Conservation (phyloP, 768 basidiomycete genomes). For the Tephrocybe sp. region DNA sequence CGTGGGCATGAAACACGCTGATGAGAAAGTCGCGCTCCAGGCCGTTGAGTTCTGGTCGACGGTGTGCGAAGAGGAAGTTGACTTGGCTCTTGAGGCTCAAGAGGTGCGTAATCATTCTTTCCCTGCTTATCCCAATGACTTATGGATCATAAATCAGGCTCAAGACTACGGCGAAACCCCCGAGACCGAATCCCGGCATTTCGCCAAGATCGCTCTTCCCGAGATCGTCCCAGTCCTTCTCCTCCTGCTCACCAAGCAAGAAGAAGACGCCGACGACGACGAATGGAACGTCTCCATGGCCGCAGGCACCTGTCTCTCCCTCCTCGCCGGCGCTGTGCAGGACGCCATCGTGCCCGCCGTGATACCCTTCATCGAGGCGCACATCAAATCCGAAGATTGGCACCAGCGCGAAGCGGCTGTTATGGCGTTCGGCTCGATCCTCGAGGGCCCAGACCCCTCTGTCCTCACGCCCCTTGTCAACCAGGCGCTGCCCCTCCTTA, state of each 20-base stretch:
- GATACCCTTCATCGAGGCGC: conserved; percentile 96
- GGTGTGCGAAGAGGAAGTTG: conserved; percentile 96
- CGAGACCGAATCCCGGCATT: conserved; percentile 83
- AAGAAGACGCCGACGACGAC: conserved; percentile 96
- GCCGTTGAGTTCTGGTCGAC: conserved; percentile 99
- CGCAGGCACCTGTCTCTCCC: conserved; percentile 85
- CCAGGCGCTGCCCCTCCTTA: conserved; percentile 90
- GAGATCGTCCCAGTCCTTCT: conserved; percentile 95
- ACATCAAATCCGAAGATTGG: conserved; percentile 93
- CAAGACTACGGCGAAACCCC: conserved; percentile 86
- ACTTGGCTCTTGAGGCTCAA: conserved; percentile 85
- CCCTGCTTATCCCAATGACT: background rate
- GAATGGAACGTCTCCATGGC: conserved; percentile 99
- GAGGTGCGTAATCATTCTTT: conserved; percentile 52
- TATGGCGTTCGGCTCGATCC: conserved; percentile 97
- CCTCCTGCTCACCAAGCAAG: conserved; percentile 84
- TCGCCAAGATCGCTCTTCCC: conserved; percentile 91
- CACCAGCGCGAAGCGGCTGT: conserved; percentile 94
- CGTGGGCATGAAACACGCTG: conserved; percentile 92
- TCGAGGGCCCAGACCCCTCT: conserved; percentile 90
- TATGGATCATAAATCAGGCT: conserved; percentile 51
- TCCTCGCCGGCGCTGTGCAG: conserved; percentile 86
- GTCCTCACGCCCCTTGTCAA: conserved; percentile 89
- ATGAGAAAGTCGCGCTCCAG: conserved; percentile 90
- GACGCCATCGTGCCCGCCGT: conserved; percentile 90